Conservation (phyloP, 371 early-diverging fungal genomes). For the Conidiobolus incongruus region DNA sequence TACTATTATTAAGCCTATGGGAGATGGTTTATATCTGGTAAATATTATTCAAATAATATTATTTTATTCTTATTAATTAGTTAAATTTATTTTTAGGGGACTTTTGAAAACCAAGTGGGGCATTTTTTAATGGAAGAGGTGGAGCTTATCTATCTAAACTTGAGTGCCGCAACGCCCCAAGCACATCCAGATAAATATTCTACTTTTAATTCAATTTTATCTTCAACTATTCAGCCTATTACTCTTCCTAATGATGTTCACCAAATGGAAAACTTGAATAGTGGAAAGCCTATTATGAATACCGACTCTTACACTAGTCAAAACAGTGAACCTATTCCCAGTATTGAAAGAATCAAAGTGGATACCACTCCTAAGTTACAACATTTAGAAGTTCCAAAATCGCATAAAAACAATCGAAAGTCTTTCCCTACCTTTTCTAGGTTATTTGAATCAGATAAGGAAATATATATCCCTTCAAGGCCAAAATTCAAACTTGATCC, state of each 20-base stretch:
- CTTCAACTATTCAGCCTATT: background rate
- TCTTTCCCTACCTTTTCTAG: too few species aligned
- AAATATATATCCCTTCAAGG: too few species aligned
- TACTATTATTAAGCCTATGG: slow-evolving; percentile 3
- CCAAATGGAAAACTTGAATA: background rate
- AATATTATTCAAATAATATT: background rate
- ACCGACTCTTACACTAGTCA: background rate
- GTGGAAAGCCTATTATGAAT: background rate
- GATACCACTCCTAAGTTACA: too few species aligned
- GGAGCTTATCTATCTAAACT: slow-evolving; percentile 2
- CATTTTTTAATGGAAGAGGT: slow-evolving; percentile 4
- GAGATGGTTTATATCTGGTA: slow-evolving; percentile 3
- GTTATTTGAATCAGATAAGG: too few species aligned
- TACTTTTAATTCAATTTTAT: slow-evolving; percentile 1
- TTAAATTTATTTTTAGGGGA: background rate
- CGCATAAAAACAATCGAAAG: too few species aligned
- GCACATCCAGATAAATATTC: slow-evolving; percentile 1
- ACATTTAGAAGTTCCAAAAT: too few species aligned
- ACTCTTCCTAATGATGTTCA: too few species aligned
- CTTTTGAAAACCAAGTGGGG: background rate
- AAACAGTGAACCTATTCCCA: background rate
- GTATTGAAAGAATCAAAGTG: too few species aligned
- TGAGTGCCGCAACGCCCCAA: slow-evolving; percentile 1
- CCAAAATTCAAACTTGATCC: too few species aligned
- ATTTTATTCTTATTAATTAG: background rate